Percentiles rank a stretch among this genome's conserved stretches.
These are phyloP conservation scores for Fusarium circinatum DNA, from an alignment of 2,329 filamentous ascomycete genomes.

Conservation along the genomic window DNA sequence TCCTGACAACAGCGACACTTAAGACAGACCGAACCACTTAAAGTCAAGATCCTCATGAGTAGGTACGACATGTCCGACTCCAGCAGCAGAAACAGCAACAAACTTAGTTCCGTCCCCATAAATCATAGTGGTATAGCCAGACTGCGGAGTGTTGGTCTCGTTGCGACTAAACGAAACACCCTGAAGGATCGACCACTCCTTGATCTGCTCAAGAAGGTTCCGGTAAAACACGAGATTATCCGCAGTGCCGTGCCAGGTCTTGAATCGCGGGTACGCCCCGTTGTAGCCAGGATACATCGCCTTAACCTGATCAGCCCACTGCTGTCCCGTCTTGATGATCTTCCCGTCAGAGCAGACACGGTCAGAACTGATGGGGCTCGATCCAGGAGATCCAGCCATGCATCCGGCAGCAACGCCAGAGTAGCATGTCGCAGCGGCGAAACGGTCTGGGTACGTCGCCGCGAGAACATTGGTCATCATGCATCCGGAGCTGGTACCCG, in stretches of 20 bases:
- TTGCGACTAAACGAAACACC: neutral
- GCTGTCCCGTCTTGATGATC: neutral
- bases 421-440: slow-evolving; percentile 7
- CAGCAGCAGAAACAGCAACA: slow-evolving; percentile 3
- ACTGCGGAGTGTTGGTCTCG: neutral
- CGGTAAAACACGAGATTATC: slow-evolving; percentile 3
- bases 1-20: fast-evolving
- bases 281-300: slow-evolving; percentile 9
- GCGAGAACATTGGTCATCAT: slow-evolving; percentile 23
- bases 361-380: slow-evolving; percentile 2
- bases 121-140: neutral
- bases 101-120: slow-evolving; percentile 10
- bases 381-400: slow-evolving; percentile 6
- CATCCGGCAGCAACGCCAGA: slow-evolving; percentile 12
- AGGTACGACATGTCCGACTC: slow-evolving; percentile 6
- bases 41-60: slow-evolving; percentile 4
- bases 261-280: neutral
- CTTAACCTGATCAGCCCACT: slow-evolving; percentile 1
- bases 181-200: slow-evolving; percentile 9
- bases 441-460: slow-evolving; percentile 3
- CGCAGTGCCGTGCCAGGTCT: slow-evolving; percentile 3
- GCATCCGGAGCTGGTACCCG: slow-evolving; percentile 7
- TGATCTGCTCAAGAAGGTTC: slow-evolving; percentile 16
- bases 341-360: slow-evolving; percentile 2
- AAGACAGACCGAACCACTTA: slow-evolving; percentile 10